Conservation (phyloP, 2,329 filamentous ascomycete species). For the Calonectria crousiana region DNA sequence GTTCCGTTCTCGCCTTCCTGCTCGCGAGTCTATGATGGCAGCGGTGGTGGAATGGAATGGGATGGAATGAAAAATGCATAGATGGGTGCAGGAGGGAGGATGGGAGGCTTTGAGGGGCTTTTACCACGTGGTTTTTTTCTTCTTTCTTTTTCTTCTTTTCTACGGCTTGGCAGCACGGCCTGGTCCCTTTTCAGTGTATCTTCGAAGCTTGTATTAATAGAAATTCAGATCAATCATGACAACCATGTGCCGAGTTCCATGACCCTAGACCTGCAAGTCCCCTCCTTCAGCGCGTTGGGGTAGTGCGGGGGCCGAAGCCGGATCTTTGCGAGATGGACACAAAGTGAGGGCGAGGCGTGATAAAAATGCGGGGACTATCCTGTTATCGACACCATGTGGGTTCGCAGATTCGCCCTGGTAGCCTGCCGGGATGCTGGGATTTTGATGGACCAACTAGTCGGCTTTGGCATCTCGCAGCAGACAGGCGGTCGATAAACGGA, state of each 20-base stretch:
- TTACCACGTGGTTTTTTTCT: background rate
- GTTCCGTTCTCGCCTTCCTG: background rate
- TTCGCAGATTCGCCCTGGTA: background rate
- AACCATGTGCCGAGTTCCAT: background rate
- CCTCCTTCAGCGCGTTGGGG: background rate
- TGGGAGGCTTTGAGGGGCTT: background rate
- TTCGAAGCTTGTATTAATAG: constrained; percentile 9
- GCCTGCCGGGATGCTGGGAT: background rate
- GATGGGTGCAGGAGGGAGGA: background rate
- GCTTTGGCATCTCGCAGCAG: background rate
- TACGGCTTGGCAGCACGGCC: background rate
- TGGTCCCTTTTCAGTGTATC: background rate
- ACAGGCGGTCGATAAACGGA: background rate
- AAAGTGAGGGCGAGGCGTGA: background rate
- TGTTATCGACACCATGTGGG: background rate
- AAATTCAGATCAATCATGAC: constrained; percentile 2
- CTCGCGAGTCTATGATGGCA: background rate
- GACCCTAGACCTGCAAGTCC: background rate
- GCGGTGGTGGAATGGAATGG: background rate
- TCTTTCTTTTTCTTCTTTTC: background rate
- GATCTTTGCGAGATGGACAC: background rate
- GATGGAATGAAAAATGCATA: background rate
- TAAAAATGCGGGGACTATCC: background rate
- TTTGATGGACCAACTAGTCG: background rate
- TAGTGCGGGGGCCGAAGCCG: background rate